A percentile compares a stretch with the other conserved stretches of the same genome.
phyloP scores from a whole-genome alignment of 306 rosid species.

The Aeschynomene evenia region DNA sequence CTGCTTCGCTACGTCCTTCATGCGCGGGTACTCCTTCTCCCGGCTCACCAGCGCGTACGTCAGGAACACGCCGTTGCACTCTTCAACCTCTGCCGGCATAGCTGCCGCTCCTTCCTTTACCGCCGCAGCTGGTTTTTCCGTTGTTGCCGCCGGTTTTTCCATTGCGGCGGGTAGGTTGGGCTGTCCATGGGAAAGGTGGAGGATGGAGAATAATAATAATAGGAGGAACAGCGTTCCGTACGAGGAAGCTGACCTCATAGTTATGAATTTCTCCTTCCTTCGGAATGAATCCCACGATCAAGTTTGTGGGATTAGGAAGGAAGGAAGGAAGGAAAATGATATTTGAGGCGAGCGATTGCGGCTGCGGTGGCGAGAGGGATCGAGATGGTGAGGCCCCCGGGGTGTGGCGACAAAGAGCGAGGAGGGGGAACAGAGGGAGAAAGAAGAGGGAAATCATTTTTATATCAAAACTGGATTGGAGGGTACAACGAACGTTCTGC shows the following conservation, averaged over 20 bases:
- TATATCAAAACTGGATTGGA: conserved; percentile 35
- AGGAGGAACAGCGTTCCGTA: not conserved
- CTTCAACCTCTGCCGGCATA: conserved; percentile 21
- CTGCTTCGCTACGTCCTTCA: conserved; percentile 66
- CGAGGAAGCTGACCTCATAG: conserved; percentile 30
- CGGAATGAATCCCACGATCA: too few species aligned
- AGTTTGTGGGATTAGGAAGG: not conserved
- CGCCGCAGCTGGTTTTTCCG: too few species aligned
- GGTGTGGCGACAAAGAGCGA: conserved; percentile 55
- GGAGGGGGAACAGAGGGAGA: conserved; percentile 24
- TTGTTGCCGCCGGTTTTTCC: too few species aligned
- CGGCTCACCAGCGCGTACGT: conserved; percentile 48
- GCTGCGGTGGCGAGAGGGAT: not conserved
- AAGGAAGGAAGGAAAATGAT: not conserved
- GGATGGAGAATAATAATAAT: not conserved
- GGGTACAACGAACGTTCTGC: conserved; percentile 25
- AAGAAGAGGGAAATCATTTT: conserved; percentile 8
- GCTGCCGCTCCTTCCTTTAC: not conserved
- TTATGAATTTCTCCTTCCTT: too few species aligned
- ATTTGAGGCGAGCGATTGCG: not conserved
- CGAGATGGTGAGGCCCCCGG: conserved; percentile 5
- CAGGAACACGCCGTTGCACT: conserved; percentile 74
- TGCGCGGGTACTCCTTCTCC: conserved; percentile 54
- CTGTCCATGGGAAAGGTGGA: conserved; percentile 42
- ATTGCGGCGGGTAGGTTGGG: not conserved